These are phyloP conservation scores for Rhodotorula sp. DNA, from an alignment of 1,284 basidiomycete genomes.

Conservation along the genomic window DNA sequence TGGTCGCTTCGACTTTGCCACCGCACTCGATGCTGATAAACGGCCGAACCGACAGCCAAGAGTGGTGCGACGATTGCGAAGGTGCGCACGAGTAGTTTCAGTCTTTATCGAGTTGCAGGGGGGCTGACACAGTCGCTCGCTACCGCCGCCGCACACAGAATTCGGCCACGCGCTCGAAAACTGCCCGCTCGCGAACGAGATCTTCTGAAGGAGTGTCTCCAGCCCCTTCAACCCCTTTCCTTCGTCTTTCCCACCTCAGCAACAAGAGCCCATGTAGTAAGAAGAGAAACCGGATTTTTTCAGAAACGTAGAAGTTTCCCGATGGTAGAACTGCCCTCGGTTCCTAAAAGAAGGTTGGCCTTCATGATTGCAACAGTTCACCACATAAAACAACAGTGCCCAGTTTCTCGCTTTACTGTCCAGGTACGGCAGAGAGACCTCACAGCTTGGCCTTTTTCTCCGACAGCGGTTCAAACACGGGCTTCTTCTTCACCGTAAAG, in stretches of 20 bases:
- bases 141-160: background rate
- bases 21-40: background rate
- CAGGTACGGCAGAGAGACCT: background rate
- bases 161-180: slow-evolving; percentile 40
- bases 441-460: slow-evolving; percentile 7
- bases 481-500: slow-evolving; percentile 47
- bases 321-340: too few relatives aligned
- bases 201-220: slow-evolving; percentile 20
- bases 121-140: too few relatives aligned
- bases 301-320: too few relatives aligned
- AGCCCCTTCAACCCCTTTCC: too few relatives aligned
- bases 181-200: slow-evolving; percentile 37
- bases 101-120: too few relatives aligned
- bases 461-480: slow-evolving; percentile 42
- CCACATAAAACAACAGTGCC: too few relatives aligned
- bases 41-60: slow-evolving; percentile 1
- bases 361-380: too few relatives aligned
- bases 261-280: background rate
- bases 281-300: too few relatives aligned
- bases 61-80: slow-evolving; percentile 40
- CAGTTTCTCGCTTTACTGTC: too few relatives aligned
- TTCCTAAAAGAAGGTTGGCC: too few relatives aligned
- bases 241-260: background rate
- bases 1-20: slow-evolving; percentile 2
- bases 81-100: slow-evolving; percentile 8